These are phyloP conservation scores for Sequoia sempervirens DNA, from an alignment of 75 land plant genomes.

Conservation along the genomic window DNA sequence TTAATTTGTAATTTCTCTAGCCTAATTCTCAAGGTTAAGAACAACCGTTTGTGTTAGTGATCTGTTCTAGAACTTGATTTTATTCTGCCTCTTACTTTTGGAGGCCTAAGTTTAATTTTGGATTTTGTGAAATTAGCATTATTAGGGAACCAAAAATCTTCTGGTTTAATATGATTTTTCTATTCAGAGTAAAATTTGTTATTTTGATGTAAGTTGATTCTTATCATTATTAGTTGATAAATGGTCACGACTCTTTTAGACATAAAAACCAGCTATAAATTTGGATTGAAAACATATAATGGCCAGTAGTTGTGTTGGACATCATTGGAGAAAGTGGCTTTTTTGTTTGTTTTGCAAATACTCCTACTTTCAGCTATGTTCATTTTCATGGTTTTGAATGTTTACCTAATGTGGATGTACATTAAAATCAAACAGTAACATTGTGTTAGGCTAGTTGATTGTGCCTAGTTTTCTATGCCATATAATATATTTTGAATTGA, in stretches of 20 bases:
- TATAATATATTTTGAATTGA: background rate
- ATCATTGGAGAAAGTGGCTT: background rate
- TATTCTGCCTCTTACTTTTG: background rate
- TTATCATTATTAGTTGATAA: background rate
- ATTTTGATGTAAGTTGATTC: background rate
- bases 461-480: background rate
- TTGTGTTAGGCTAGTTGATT: background rate
- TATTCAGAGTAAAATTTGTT: background rate
- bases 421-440: background rate
- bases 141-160: background rate
- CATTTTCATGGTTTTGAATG: background rate
- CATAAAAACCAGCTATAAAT: background rate
- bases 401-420: background rate
- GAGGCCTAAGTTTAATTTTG: background rate
- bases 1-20: too few species aligned
- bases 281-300: background rate
- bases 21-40: too few species aligned
- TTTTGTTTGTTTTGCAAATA: background rate
- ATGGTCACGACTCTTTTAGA: background rate
- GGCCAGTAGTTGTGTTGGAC: background rate
- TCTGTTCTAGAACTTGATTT: background rate
- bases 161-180: background rate
- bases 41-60: background rate
- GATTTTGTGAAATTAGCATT: background rate
- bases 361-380: background rate